These are phyloP conservation scores for Nicotiana attenuata DNA, from an alignment of 257 asterid genomes.

Conservation along the genomic window DNA sequence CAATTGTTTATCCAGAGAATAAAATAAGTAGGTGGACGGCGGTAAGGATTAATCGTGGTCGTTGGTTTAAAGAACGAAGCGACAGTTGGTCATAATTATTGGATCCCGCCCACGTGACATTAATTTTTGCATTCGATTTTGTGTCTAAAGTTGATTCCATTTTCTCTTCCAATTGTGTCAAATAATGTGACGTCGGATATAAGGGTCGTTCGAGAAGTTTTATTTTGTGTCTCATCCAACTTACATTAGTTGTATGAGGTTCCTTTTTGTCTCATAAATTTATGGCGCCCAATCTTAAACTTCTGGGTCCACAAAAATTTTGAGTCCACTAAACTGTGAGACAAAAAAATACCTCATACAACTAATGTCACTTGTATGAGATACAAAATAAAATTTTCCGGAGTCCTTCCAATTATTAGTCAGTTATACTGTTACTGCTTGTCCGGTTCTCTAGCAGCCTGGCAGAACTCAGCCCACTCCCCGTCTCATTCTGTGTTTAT, in stretches of 20 bases:
- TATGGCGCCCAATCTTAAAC: too few species aligned
- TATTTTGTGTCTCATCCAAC: too few species aligned
- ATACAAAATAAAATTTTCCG: too few species aligned
- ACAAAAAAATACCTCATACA: too few species aligned
- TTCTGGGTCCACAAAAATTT: too few species aligned
- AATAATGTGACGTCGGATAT: background rate
- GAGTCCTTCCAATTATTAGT: background rate
- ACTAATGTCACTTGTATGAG: too few species aligned
- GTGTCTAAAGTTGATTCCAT: background rate
- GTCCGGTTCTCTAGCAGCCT: background rate
- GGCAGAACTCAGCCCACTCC: background rate
- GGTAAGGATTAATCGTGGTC: background rate
- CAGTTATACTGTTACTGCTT: background rate
- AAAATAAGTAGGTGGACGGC: background rate
- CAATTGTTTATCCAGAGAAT: background rate
- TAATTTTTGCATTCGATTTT: background rate
- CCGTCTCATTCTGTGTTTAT: background rate
- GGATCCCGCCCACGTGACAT: constrained; percentile 10
- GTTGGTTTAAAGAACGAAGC: background rate
- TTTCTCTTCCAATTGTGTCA: background rate
- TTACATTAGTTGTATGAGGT: too few species aligned
- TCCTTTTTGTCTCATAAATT: too few species aligned
- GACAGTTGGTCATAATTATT: background rate
- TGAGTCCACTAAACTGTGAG: too few species aligned
- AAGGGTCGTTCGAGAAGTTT: too few species aligned